A percentile compares a stretch with the other conserved stretches of the same genome.
Evolutionary conservation across 2,329 filamentous ascomycete species (phyloP).

Genomic region (Chalaropsis ovoidea): DNA sequence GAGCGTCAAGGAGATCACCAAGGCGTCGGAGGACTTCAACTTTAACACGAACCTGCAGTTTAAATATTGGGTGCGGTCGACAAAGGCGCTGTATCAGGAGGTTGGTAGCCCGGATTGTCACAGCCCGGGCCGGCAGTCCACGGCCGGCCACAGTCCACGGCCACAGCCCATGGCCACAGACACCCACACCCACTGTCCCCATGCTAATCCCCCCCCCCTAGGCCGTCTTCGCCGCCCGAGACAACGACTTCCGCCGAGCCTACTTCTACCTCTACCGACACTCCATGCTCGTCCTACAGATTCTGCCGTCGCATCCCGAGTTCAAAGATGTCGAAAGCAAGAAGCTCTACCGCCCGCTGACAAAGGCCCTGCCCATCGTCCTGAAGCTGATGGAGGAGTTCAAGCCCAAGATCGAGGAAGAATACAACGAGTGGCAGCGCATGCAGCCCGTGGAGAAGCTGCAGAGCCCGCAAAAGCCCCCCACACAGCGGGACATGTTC

Average conservation of each 20-base stretch:
- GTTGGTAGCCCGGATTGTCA: conserved; percentile 36
- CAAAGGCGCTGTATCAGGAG: conserved; percentile 69
- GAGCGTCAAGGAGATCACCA: conserved; percentile 66
- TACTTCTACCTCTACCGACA: conserved; percentile 89
- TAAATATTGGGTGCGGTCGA: conserved; percentile 71
- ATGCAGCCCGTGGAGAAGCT: conserved; percentile 34
- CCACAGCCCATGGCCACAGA: too few species aligned
- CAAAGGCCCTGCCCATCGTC: conserved; percentile 46
- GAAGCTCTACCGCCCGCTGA: conserved; percentile 47
- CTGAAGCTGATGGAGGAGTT: conserved; percentile 64
- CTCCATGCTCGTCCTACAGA: conserved; percentile 69
- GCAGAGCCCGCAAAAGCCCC: conserved; percentile 5
- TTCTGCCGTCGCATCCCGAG: conserved; percentile 66
- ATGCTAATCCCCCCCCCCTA: conserved; percentile 34
- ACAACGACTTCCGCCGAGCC: conserved; percentile 77
- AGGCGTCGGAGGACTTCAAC: conserved; percentile 66
- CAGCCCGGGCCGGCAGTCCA: too few species aligned
- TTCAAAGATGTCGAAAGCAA: conserved; percentile 56
- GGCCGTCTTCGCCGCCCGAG: conserved; percentile 74
- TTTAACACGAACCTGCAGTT: conserved; percentile 70
- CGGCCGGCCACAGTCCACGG: too few species aligned
- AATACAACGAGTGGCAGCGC: conserved; percentile 56
- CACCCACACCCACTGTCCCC: conserved; percentile 25
- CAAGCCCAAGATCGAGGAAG: conserved; percentile 64
- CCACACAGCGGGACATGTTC: conserved; percentile 22